phyloP scores from a whole-genome alignment of 805 yeast genomes.

The Komagataella mondaviorum region DNA sequence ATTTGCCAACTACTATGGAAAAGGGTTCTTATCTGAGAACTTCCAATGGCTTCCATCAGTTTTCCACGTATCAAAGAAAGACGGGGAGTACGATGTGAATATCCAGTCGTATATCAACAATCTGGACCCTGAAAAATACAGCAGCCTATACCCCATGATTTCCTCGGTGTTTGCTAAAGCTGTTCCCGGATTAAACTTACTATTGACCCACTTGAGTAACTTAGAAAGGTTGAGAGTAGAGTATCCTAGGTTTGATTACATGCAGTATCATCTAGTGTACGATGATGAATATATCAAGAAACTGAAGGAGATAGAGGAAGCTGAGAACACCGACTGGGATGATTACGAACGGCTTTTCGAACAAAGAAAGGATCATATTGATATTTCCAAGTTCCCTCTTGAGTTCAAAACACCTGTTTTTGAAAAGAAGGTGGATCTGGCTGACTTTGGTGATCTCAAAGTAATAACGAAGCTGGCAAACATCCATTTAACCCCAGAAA shows the following conservation, averaged over 20 bases:
- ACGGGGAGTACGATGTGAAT: neutral
- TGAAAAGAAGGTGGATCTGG: neutral
- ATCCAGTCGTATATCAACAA: neutral
- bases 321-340: neutral
- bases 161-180: neutral
- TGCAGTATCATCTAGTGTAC: neutral
- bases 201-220: neutral
- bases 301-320: neutral
- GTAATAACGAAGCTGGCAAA: neutral
- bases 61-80: neutral
- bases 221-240: neutral
- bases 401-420: neutral
- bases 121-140: neutral
- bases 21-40: neutral
- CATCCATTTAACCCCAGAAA: neutral
- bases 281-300: neutral
- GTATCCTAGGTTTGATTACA: neutral
- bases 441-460: neutral
- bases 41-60: neutral
- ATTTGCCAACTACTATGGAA: neutral
- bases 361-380: neutral
- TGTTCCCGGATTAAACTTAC: neutral
- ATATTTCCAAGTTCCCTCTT: neutral
- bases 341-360: neutral
- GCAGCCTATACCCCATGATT: neutral